Base-by-base conservation (phyloP, 768 basidiomycete genomes). In the Boletus patriciae region DNA sequence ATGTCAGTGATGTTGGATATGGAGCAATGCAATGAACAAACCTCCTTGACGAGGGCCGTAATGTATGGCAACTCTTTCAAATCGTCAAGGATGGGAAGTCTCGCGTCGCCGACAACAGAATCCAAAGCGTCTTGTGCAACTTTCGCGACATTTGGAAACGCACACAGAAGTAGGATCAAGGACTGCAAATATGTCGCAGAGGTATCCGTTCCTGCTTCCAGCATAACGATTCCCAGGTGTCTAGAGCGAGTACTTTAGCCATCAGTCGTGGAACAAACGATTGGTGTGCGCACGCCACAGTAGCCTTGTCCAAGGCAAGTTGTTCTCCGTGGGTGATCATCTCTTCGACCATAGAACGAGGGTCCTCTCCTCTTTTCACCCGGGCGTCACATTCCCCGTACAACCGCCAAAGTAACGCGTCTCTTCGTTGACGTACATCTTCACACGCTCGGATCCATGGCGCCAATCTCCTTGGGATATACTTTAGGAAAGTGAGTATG, bases 161-260 rank as follows among this genome's bases (percentile, higher is more conserved):
- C 53, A 33, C 53, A 54, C 15, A 54, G 18, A 41, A 54, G 37
- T 23, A 54, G 12, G 16, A 54, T 54, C 46, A 54, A 47, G 4
- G 53, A 54, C 18, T 54, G 36, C 16, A 54, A 6, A 41, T 54
- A 54, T 19, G 53, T 41, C 16, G 53, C 53, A n/a, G 53, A 46
- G 21, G 53, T 54, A 41, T 54, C 53, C n/a, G 53, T 54, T 8
- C 46, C 53, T 43, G 31, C 53, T 33, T 54, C 53, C 11, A 54
- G 21, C 53, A 54, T 54, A 9, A 54, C 46, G 33, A 47, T 40
- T 13, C 53, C 53, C 6, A 54, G 21, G 15, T 54, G 19, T 40
- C 52, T 53, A 21, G 44, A 21, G 46, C 9, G 15, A 42, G 31
- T 9, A 13, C 15, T 33, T 52, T 10, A 52, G 50, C n/a, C 31